phyloP scores from a whole-genome alignment of 371 early-diverging fungal species.

The Chytridium lagenaria region DNA sequence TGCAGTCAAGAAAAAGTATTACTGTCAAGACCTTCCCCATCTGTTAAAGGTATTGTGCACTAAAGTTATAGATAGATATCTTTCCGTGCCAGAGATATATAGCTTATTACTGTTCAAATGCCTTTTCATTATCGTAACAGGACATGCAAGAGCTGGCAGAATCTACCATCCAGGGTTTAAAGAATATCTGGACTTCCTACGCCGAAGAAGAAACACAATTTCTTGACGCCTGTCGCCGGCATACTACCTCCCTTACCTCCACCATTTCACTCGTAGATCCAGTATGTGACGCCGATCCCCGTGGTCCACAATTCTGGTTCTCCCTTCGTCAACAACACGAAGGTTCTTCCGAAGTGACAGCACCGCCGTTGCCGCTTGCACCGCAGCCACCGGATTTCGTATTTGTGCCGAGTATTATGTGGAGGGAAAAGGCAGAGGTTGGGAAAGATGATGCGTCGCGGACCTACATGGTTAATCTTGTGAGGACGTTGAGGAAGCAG shows the following conservation, averaged over 20 bases:
- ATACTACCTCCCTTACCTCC: slow-evolving; percentile 14
- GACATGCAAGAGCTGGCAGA: slow-evolving; percentile 37
- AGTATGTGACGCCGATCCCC: slow-evolving; percentile 5
- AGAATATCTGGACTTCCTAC: slow-evolving; percentile 34
- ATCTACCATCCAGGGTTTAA: slow-evolving; percentile 28
- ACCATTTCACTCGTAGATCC: slow-evolving; percentile 18
- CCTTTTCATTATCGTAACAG: slow-evolving; percentile 5
- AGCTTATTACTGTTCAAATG: no score
- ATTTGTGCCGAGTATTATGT: slow-evolving; percentile 42
- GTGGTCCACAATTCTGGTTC: slow-evolving; percentile 19
- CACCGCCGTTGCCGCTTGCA: slow-evolving; percentile 7
- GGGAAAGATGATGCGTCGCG: slow-evolving; percentile 40
- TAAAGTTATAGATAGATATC: not conserved
- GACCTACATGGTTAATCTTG: slow-evolving; percentile 45
- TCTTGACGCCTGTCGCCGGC: not conserved
- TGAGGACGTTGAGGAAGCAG: slow-evolving; percentile 33
- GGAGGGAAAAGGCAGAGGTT: slow-evolving; percentile 49
- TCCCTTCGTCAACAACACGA: not conserved
- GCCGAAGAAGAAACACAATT: slow-evolving; percentile 20
- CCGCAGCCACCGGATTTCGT: slow-evolving; percentile 36
- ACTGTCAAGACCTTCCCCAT: slow-evolving; percentile 49
- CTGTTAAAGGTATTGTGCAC: slow-evolving; percentile 42
- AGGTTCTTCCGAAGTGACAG: not conserved
- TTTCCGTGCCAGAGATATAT: slow-evolving; percentile 10
- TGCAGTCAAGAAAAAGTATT: slow-evolving; percentile 51